Evolutionary conservation across 805 yeast genomes (phyloP), one percentile per base, ranked within the genome.

Genomic region (Cyberlindnera xishuangbannaensis): DNA sequence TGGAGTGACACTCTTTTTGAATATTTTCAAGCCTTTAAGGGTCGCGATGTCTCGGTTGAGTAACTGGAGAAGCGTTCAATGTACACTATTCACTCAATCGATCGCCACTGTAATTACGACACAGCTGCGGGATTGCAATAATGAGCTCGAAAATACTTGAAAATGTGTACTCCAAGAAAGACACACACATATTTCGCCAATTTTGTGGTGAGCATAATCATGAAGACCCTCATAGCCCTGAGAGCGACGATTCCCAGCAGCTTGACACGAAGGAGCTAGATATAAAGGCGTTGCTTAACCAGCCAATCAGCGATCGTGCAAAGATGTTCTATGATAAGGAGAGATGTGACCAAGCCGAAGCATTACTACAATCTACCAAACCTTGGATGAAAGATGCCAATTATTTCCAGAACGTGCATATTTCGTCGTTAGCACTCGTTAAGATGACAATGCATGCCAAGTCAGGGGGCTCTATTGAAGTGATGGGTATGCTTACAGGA

Each of bases 401-500:
- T 28, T 81, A 76, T 48, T 83, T 83, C 54, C 68, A 66, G 30
- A 69, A 69, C 9, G 79, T 71, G 11, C 69, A 73, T 40, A 68
- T 87, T 1, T 82, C 95, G 2, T 66, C 84, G 1, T 54, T 83
- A 19, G 94, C 95, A 0, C 53, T 83, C 27, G 55, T 73, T 39
- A 85, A 85, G 50, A 86, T 87, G 83, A 57, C 82, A 2, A 63
- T 74, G 11, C 96, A 87, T 58, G 88, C 95, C 1, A 64, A 81
- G 16, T 64, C 78, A 1, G 97, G 97, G 5, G 95, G 95, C 1
- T 63, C 81, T 8, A 80, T 85, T 25, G 98, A 90, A 55, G 76
- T 92, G 6, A 90, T 90, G 97, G 98, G 97, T 5, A 83, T 88
- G 83, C 66, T 90, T 56, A 73, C 88, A 0, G 97, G 98, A 1